phyloP scores from a whole-genome alignment of 306 rosid genomes.

The Corylus heterophylla region DNA sequence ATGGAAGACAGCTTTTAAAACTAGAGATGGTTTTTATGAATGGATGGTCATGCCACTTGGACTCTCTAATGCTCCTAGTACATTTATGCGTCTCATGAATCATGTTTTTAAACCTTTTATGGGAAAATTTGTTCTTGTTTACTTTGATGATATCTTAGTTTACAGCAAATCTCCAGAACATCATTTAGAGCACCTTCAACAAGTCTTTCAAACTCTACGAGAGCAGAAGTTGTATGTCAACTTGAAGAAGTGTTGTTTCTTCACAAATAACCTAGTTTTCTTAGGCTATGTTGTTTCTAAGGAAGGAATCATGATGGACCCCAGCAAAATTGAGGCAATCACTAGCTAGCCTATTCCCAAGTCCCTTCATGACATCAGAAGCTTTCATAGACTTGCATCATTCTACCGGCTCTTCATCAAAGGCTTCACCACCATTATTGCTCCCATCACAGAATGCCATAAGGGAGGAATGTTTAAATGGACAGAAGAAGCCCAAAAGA shows the following conservation, averaged over 20 bases:
- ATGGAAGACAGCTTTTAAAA: too few relatives aligned
- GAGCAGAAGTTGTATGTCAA: constrained; percentile 5
- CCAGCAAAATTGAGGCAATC: too few relatives aligned
- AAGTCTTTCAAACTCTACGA: background rate
- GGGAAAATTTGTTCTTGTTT: too few relatives aligned
- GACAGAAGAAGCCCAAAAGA: background rate
- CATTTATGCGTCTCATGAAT: too few relatives aligned
- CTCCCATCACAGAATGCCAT: background rate
- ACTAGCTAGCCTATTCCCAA: background rate
- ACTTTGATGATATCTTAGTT: background rate
- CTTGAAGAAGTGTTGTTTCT: constrained; percentile 7
- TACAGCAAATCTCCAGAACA: background rate
- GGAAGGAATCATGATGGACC: too few relatives aligned
- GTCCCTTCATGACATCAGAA: background rate
- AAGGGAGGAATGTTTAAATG: background rate
- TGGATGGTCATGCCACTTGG: too few relatives aligned
- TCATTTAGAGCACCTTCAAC: background rate
- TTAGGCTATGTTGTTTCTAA: background rate
- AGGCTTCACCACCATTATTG: background rate
- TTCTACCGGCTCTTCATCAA: background rate
- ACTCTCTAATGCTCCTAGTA: too few relatives aligned
- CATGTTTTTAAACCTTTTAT: too few relatives aligned
- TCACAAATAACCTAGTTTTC: background rate
- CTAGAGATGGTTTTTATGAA: too few relatives aligned
- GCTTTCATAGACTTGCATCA: background rate